These are phyloP conservation scores for Botrytis pseudocinerea DNA, from an alignment of 2,329 filamentous ascomycete genomes.

Conservation along the genomic window DNA sequence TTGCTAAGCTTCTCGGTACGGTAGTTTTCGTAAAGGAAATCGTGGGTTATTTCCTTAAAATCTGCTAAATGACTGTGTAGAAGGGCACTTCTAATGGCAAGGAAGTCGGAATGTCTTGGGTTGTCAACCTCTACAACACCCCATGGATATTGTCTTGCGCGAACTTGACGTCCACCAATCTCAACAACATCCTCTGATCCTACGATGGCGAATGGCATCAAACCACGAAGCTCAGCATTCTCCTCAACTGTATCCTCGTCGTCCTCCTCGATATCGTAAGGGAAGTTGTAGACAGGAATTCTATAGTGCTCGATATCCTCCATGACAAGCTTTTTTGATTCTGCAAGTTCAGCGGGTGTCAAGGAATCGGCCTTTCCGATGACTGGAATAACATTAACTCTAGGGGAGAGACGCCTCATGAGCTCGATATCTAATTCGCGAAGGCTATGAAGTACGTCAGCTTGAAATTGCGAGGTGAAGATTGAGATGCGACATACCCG, in stretches of 20 bases:
- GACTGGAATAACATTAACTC: conserved; percentile 98
- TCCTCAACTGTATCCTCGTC: conserved; percentile 99
- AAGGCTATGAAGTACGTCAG: conserved; percentile 58
- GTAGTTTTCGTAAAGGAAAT: conserved; percentile 99
- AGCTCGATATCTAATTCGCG: conserved; percentile 99
- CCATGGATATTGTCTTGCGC: conserved; percentile 98
- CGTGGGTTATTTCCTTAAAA: conserved; percentile 98
- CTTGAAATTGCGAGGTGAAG: not conserved
- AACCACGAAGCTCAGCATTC: conserved; percentile 92
- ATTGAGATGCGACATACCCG: conserved; percentile 59
- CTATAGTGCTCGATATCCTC: conserved; percentile 99
- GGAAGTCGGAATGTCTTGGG: conserved; percentile 96
- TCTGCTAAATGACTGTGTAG: conserved; percentile 97
- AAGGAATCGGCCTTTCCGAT: conserved; percentile 98
- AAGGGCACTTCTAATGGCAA: conserved; percentile 93
- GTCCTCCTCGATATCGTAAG: conserved; percentile 98
- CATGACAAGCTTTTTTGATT: conserved; percentile 99
- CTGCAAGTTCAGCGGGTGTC: conserved; percentile 91
- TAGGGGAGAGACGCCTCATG: conserved; percentile 97
- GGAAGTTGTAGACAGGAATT: conserved; percentile 99
- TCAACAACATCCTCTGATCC: conserved; percentile 95
- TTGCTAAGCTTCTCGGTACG: conserved; percentile 99
- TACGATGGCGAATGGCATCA: conserved; percentile 99
- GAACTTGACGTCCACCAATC: conserved; percentile 87
- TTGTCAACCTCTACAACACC: conserved; percentile 99